phyloP scores from a whole-genome alignment of 768 basidiomycete genomes.

The Macrolepiota dolichaula region DNA sequence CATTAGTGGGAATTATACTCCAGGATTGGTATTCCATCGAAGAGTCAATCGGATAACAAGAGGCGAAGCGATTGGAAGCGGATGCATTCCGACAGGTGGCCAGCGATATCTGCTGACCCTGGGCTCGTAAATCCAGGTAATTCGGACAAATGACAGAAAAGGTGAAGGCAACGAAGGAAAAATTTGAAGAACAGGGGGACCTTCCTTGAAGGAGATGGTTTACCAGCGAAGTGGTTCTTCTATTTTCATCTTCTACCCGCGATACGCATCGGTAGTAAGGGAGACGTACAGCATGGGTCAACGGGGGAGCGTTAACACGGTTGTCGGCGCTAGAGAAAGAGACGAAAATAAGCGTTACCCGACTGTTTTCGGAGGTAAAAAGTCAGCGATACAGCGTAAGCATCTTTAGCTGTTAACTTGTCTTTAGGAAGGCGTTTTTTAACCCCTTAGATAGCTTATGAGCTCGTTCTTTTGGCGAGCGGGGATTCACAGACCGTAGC shows the following conservation, averaged over 20 bases:
- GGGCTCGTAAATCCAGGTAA: background rate
- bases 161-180: background rate
- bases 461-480: background rate
- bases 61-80: background rate
- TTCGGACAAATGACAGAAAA: constrained; percentile 3
- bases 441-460: no score
- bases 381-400: background rate
- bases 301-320: background rate
- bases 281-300: background rate
- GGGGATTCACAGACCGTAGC: background rate
- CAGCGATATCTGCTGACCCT: background rate
- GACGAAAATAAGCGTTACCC: constrained; percentile 4
- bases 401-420: background rate
- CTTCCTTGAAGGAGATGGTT: background rate
- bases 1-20: background rate
- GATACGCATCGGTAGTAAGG: background rate
- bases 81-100: background rate
- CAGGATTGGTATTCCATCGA: background rate
- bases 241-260: background rate
- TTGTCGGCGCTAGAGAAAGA: constrained; percentile 2
- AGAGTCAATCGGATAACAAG: constrained; percentile 2
- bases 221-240: background rate
- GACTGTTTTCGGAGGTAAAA: background rate
- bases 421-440: background rate
- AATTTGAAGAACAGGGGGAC: background rate